Percentiles rank a stretch among this genome's conserved stretches.
phyloP scores from a whole-genome alignment of 1,139 yeast genomes.

The Meyerozyma guilliermondii region DNA sequence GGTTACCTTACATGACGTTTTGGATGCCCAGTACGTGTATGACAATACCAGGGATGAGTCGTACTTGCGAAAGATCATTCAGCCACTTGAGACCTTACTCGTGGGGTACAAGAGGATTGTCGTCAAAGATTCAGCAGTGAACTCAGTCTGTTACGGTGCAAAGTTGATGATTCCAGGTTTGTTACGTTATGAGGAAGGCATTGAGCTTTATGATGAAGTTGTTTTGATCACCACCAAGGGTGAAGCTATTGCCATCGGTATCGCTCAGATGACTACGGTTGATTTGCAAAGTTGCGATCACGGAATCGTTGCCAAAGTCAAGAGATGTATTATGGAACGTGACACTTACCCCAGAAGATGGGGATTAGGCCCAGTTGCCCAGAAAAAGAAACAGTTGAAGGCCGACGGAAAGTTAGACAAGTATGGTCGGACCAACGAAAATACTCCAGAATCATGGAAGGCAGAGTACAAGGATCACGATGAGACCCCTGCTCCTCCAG shows the following conservation, averaged over 20 bases:
- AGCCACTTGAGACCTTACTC: constrained; percentile 89
- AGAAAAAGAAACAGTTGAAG: constrained; percentile 96
- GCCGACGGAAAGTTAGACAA: constrained; percentile 96
- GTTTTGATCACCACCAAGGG: constrained; percentile 98
- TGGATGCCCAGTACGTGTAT: constrained; percentile 97
- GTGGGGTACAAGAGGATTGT: constrained; percentile 96
- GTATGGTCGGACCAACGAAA: constrained; percentile 88
- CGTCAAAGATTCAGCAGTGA: constrained; percentile 96
- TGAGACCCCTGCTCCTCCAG: constrained; percentile 52
- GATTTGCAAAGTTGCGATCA: constrained; percentile 96
- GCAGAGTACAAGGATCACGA: constrained; percentile 78
- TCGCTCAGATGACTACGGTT: constrained; percentile 98
- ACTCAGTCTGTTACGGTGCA: constrained; percentile 98
- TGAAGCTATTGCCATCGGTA: constrained; percentile 98
- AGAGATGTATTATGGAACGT: constrained; percentile 99
- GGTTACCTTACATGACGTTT: constrained; percentile 93
- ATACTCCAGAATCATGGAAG: constrained; percentile 93
- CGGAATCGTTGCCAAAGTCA: constrained; percentile 97
- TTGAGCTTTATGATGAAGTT: constrained; percentile 95
- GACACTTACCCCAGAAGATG: constrained; percentile 99
- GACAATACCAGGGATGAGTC: constrained; percentile 97
- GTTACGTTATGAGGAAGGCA: constrained; percentile 95
- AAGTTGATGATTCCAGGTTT: constrained; percentile 98
- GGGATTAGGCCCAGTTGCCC: constrained; percentile 99
- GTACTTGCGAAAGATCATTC: constrained; percentile 87